Evolutionary conservation across 352 stramenopile genomes (phyloP).

Genomic region (Peronospora farinosa): DNA sequence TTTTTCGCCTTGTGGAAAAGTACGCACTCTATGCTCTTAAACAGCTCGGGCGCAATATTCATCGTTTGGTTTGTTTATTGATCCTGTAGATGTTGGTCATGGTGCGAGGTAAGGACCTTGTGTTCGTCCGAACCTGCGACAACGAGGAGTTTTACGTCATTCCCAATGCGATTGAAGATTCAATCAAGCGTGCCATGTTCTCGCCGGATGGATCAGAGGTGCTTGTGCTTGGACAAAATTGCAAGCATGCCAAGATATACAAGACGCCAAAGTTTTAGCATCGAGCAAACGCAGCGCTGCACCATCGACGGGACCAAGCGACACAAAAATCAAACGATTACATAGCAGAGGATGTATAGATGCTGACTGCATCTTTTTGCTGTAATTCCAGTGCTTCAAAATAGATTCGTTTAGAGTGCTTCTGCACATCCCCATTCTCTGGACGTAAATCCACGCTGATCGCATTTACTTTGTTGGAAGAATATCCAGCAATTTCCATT

Average conservation of each 20-base stretch:
- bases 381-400: background rate
- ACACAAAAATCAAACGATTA: slow-evolving; percentile 5
- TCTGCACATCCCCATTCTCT: slow-evolving; percentile 3
- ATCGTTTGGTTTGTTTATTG: background rate
- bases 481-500: slow-evolving; percentile 59
- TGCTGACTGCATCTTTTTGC: slow-evolving; percentile 17
- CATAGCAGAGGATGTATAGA: slow-evolving; percentile 14
- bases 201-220: slow-evolving; percentile 54
- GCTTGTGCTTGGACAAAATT: slow-evolving; percentile 55
- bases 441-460: slow-evolving; percentile 2
- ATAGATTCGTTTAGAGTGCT: background rate
- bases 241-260: slow-evolving; percentile 68
- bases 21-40: slow-evolving; percentile 11
- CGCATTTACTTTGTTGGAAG: slow-evolving; percentile 30
- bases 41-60: background rate
- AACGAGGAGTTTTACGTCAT: slow-evolving; percentile 46
- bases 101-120: slow-evolving; percentile 43
- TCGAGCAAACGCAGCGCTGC: background rate
- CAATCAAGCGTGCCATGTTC: slow-evolving; percentile 58
- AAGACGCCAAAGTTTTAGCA: slow-evolving; percentile 37
- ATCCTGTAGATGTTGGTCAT: slow-evolving; percentile 44
- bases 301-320: background rate
- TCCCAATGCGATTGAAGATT: slow-evolving; percentile 52
- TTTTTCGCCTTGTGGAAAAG: slow-evolving; percentile 61
- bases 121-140: slow-evolving; percentile 53